A percentile compares a stretch with the other conserved stretches of the same genome.
phyloP scores from a whole-genome alignment of 1,284 basidiomycete genomes.

The Xerocomus cyaneibrunnescens region DNA sequence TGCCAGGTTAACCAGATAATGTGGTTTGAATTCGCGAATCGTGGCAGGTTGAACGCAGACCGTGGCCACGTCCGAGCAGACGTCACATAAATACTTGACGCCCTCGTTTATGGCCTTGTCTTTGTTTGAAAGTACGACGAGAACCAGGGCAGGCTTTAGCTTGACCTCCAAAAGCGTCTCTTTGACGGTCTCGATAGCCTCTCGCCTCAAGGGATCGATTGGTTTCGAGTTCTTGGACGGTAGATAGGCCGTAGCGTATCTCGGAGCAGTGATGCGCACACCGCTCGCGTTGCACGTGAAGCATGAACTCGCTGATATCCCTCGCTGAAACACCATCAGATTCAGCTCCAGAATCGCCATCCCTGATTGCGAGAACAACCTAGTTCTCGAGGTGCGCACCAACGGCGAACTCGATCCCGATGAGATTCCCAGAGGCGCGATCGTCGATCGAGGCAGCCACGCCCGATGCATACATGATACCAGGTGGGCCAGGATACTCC shows the following conservation, averaged over 20 bases:
- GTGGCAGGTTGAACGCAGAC: conserved; percentile 66
- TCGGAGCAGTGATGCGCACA: too few relatives aligned
- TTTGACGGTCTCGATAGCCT: too few relatives aligned
- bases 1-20: conserved; percentile 30
- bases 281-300: conserved; percentile 61
- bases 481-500: conserved; percentile 62
- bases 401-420: conserved; percentile 56
- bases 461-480: conserved; percentile 55
- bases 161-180: conserved; percentile 12
- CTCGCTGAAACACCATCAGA: too few relatives aligned
- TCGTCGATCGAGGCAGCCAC: conserved; percentile 48
- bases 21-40: conserved; percentile 59
- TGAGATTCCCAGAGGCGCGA: conserved; percentile 66
- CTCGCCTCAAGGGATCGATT: conserved; percentile 11
- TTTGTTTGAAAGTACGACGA: conserved; percentile 63
- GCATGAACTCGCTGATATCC: too few relatives aligned
- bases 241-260: not conserved
- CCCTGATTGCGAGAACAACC: conserved; percentile 64
- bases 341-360: too few relatives aligned
- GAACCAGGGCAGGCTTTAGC: conserved; percentile 32
- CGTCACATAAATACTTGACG: conserved; percentile 69
- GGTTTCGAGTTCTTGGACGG: conserved; percentile 3
- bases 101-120: conserved; percentile 71
- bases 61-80: conserved; percentile 60
- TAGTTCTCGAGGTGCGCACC: conserved; percentile 55